Evolutionary conservation across 2,329 filamentous ascomycete genomes (phyloP), one percentile per base, ranked within the genome.

Genomic region (Fusarium praegraminearum): DNA sequence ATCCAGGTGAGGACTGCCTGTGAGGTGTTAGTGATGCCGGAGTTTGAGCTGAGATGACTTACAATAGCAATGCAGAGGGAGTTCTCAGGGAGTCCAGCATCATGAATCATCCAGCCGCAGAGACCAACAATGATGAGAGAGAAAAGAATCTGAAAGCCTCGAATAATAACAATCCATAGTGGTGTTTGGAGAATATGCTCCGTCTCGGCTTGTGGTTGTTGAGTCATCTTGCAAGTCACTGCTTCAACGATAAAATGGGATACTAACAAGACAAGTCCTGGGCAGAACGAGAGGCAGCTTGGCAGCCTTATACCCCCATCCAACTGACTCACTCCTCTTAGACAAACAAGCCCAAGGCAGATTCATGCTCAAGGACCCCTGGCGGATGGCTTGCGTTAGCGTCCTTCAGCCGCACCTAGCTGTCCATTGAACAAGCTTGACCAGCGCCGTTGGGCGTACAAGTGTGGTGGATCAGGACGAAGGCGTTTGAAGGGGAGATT

Each of bases 1-100:
- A 84, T 51, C 82, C 83, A 85, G 26, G 83, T 85, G 67, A 85
- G 77, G 65, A 86, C 54, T 18, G 78, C 74, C 83, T 85, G 28
- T 32, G n/a, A 20, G 36, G 3, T 64, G 55, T 64, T 7, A 46
- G 44, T 22, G 12, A 2, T 32, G 71, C 68, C 11, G 18, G 2
- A 36, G 5, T n/a, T 7, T 0, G 2, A 3, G 9, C 3, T 13
- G 24, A 30, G 18, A 7, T 47, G 4, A 57, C 67, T 6, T 72
- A 75, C 75, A 26, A 71, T 51, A 4, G 70, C 73, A 3, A 75
- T 60, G 1, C 46, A 65, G 12, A 75, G 55, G 2, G 63, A 70
- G 26, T 64, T 46, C 30, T 75, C 73, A 7, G 64, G 51, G 6
- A 75, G 44, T 3, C 65, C 73, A 2, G 70, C 71, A 52, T 74